Evolutionary conservation across 805 yeast species (phyloP).

Genomic region (Myxozyma neglecta): DNA sequence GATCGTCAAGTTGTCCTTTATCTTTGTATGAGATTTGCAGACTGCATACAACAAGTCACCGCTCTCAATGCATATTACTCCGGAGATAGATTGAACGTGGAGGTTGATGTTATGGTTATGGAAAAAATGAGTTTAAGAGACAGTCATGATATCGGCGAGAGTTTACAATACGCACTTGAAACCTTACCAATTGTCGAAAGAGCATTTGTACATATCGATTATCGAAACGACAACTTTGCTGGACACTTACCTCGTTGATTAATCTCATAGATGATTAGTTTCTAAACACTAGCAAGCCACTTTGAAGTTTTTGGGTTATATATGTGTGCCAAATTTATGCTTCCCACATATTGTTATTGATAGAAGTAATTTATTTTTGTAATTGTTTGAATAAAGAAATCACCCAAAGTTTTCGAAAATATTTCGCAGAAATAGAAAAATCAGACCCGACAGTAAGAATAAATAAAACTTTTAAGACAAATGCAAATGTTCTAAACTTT

Average conservation of each 20-base stretch:
- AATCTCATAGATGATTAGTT: neutral
- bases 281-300: too few species aligned
- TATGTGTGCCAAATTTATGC: too few species aligned
- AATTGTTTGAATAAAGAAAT: too few species aligned
- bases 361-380: too few species aligned
- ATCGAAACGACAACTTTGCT: conserved; percentile 16
- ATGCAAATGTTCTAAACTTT: neutral
- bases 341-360: too few species aligned
- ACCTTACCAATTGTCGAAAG: conserved; percentile 75
- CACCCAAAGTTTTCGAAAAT: too few species aligned
- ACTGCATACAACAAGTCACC: conserved; percentile 61
- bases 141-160: conserved; percentile 77
- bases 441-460: neutral
- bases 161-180: conserved; percentile 76
- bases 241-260: conserved; percentile 12
- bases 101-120: conserved; percentile 67
- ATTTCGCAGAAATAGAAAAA: neutral
- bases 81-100: conserved; percentile 74
- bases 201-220: conserved; percentile 76
- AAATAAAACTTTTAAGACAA: neutral
- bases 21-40: conserved; percentile 67
- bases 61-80: conserved; percentile 72
- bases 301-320: neutral
- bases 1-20: conserved; percentile 69
- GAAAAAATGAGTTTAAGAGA: conserved; percentile 57